Conservation (phyloP, 257 asterid genomes). For the Rubia yunnanensis region DNA sequence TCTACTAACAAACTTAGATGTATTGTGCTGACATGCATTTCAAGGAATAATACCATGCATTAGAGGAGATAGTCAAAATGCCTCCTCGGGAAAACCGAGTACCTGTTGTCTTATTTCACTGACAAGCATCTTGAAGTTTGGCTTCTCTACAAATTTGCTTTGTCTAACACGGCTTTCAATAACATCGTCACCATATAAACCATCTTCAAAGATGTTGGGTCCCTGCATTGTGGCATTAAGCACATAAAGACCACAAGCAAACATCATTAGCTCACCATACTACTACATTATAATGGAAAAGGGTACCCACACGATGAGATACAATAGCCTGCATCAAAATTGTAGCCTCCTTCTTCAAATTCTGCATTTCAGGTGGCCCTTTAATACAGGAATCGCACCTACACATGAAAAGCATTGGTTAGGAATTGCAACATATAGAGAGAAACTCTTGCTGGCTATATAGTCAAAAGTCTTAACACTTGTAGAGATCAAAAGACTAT, state of each 20-base stretch:
- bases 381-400: conserved; percentile 64
- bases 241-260: conserved; percentile 6
- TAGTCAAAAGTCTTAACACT: not conserved
- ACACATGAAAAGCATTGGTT: conserved; percentile 15
- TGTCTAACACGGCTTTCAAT: conserved; percentile 10
- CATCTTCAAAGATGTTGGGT: conserved; percentile 22
- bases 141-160: conserved; percentile 29
- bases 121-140: conserved; percentile 42
- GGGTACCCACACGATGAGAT: conserved; percentile 40
- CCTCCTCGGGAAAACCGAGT: not conserved
- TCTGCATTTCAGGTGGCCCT: conserved; percentile 62
- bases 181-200: conserved; percentile 21
- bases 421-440: not conserved
- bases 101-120: conserved; percentile 67
- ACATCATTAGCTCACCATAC: not conserved
- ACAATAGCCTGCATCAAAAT: conserved; percentile 46
- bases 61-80: not conserved
- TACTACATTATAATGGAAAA: not conserved
- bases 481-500: not conserved
- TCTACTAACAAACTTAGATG: not conserved
- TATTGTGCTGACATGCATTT: not conserved
- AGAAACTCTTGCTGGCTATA: not conserved
- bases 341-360: conserved; percentile 46
- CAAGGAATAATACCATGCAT: not conserved
- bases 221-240: conserved; percentile 27